Conservation (phyloP, 345 rosid genomes). For the Luvunga scandens region DNA sequence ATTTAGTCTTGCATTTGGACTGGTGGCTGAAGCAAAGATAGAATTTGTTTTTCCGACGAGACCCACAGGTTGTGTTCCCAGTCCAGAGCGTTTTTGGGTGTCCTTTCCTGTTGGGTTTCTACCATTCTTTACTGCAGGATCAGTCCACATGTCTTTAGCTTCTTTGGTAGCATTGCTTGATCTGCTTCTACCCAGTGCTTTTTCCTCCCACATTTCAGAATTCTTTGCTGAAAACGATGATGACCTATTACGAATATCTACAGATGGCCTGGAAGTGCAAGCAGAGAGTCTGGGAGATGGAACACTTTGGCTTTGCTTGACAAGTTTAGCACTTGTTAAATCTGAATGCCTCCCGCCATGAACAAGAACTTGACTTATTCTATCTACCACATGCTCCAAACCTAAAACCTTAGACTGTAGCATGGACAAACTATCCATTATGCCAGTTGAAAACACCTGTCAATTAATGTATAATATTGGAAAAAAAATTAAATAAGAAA, state of each 20-base stretch:
- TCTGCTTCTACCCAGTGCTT: constrained; percentile 46
- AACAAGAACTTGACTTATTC: constrained; percentile 42
- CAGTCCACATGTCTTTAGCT: constrained; percentile 41
- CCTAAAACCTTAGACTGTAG: constrained; percentile 72
- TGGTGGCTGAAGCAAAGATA: constrained; percentile 29
- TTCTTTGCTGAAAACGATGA: constrained; percentile 44
- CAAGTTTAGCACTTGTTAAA: constrained; percentile 37
- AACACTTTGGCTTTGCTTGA: constrained; percentile 49
- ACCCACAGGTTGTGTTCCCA: constrained; percentile 32
- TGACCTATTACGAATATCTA: constrained; percentile 48
- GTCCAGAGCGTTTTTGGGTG: constrained; percentile 41
- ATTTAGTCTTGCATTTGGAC: constrained; percentile 35
- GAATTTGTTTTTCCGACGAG: constrained; percentile 38
- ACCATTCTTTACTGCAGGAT: constrained; percentile 30
- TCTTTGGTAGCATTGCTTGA: constrained; percentile 37
- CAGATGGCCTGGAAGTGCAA: constrained; percentile 65
- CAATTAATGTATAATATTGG: constrained; percentile 6
- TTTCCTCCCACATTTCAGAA: constrained; percentile 52
- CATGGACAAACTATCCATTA: constrained; percentile 57
- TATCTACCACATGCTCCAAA: constrained; percentile 70
- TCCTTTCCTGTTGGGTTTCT: constrained; percentile 43
- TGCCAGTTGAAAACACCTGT: constrained; percentile 69
- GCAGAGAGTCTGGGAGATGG: constrained; percentile 66
- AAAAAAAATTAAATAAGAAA: background rate
- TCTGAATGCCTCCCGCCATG: constrained; percentile 38